These are phyloP conservation scores for Hortiboletus rubellus DNA, from an alignment of 1,284 basidiomycete genomes.

Conservation along the genomic window DNA sequence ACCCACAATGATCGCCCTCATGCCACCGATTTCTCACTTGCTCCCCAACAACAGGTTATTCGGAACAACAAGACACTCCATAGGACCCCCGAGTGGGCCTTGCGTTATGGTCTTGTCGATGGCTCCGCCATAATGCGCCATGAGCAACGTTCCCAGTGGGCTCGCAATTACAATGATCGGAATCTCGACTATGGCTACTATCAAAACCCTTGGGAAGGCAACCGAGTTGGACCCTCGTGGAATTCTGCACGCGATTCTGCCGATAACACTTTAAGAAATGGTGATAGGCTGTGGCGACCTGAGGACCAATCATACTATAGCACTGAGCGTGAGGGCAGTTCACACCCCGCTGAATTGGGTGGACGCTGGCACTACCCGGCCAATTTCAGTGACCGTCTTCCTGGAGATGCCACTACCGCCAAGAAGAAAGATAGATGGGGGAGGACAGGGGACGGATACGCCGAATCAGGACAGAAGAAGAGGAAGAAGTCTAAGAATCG, in stretches of 20 bases:
- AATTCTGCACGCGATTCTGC: conserved; percentile 9
- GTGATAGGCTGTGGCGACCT: conserved; percentile 60
- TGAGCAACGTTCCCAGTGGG: conserved; percentile 83
- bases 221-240: conserved; percentile 49
- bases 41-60: conserved; percentile 65
- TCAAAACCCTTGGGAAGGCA: conserved; percentile 74
- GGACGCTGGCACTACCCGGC: conserved; percentile 80
- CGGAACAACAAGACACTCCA: conserved; percentile 91
- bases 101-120: conserved; percentile 86
- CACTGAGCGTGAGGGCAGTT: conserved; percentile 41
- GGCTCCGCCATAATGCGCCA: conserved; percentile 74
- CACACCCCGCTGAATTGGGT: conserved; percentile 33
- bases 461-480: conserved; percentile 47
- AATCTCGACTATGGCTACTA: conserved; percentile 72
- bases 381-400: conserved; percentile 70
- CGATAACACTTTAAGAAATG: conserved; percentile 38
- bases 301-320: conserved; percentile 75
- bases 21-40: conserved; percentile 9
- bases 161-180: conserved; percentile 81
- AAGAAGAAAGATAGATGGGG: conserved; percentile 84
- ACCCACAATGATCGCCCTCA: conserved; percentile 7
- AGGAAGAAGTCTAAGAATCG: conserved; percentile 56
- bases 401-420: conserved; percentile 48
- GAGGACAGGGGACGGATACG: conserved; percentile 78
- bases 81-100: conserved; percentile 93